Evolutionary conservation across 164 flowering plant genomes (phyloP), one percentile per base, ranked within the genome.

Genomic region (Kingdonia uniflora): DNA sequence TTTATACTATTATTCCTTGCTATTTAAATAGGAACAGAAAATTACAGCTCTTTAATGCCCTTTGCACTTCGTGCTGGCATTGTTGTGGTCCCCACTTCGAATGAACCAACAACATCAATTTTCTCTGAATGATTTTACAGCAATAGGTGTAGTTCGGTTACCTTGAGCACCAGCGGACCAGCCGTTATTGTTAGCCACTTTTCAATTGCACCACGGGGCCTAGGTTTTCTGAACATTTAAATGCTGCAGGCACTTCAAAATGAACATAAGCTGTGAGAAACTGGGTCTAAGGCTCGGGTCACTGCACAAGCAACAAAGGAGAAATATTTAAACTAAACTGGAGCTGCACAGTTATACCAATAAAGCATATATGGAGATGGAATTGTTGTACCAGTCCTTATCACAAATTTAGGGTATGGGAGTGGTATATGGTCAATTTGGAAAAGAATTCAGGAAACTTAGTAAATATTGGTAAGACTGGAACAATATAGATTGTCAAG

Each of bases 231-330:
- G 74, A 54, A 71, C 62, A 62, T 39, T 40, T 23, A 87, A 71
- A 33, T 63, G 77, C 60, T 79, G 70, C 41, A 85, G 70, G 55
- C 65, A 58, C 56, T 75, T 77, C 11, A 91, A 83, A 38, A 79
- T 81, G 44, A 66, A 42, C 62, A 91, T 81, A 16, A 91, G 82
- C 76, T 83, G 77, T 37, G 78, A 42, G 55, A 91, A 91, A 19
- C 87, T 76, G 10, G 97, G 97, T 19, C 97, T 74, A 42, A 72
- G 66, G 26, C 73, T 71, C 15, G 88, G 84, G 11, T 85, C 90
- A 60, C 97, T 90, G 81, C 76, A 79, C 29, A 56, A 55, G 11
- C 25, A 33, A 39, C 22, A 35, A 15, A 23, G 14, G 8, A 29
- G 35, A 29, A 29, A 8, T 8, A 3, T 29, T 29, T 14, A 41